Base-by-base conservation (phyloP, 495 filamentous ascomycete genomes). In the Neurospora sp. region DNA sequence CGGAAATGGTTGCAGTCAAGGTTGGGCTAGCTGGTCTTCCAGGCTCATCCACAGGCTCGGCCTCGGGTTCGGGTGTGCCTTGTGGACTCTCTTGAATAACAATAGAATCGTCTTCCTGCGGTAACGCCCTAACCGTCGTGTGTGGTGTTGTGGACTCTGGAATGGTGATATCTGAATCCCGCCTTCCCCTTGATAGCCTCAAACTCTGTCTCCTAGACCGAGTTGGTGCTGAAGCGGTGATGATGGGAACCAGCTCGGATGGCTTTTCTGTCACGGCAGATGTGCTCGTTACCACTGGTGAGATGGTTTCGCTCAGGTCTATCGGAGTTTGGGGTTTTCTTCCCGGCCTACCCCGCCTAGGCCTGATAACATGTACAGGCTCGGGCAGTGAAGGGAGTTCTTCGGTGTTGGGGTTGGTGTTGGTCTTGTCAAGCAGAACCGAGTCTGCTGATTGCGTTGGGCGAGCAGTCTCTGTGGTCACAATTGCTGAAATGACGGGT, bases 381-480 rank as follows among this genome's bases (percentile, higher is more conserved):
- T 65, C 44, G 78, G 78, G 37, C 77, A 80, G 65, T 78, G 75
- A 68, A 81, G 37, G 31, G 40, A 69, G 70, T 59, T 70, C 40
- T 22, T 40, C 37, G 74, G 38, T 20, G 71, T 65, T 65, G 53
- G 53, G 35, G 27, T 65, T 65, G 27, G 38, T 20, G 71, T 65
- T 65, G 27, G 53, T 65, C 53, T 65, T 65, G 53, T 65, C 22
- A 14, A 35, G 14, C 6, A 35, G 53, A 8, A 16, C 14, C 2
- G 27, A 65, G 70, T 10, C 42, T 68, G 42, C 1, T 59, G 70
- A 16, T 39, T 0, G 39, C 8, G 40, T 31, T 8, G 9, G 69
- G 3, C 8, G 39, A 41, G 39, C n/a, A 31, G 35, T 18, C 68
- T 20, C 10, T 22, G 31, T 69, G 9, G 35, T 18, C 35, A 20